phyloP scores from a whole-genome alignment of 1,139 yeast species.

The Diutina siamensis region DNA sequence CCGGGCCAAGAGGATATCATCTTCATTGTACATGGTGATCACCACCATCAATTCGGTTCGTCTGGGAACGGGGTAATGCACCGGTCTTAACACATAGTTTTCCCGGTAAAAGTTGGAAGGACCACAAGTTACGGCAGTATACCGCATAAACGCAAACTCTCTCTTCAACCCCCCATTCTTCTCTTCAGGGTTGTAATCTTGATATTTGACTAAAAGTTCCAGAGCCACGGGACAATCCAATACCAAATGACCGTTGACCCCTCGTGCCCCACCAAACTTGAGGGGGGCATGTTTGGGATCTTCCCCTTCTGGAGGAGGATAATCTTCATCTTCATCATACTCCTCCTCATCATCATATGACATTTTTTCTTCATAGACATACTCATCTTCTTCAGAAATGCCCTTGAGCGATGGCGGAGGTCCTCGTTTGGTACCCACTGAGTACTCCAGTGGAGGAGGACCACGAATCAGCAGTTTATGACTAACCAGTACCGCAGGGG shows the following conservation, averaged over 20 bases:
- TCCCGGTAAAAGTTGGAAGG: slow-evolving; percentile 48
- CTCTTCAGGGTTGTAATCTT: not conserved
- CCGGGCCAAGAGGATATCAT: slow-evolving; percentile 58
- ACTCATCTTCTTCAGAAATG: not conserved
- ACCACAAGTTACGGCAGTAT: slow-evolving; percentile 74
- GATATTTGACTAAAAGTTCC: slow-evolving; percentile 1
- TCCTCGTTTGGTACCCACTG: not conserved
- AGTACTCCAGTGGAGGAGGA: slow-evolving; percentile 4
- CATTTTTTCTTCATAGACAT: not conserved
- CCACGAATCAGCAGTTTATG: not conserved
- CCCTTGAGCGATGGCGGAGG: not conserved
- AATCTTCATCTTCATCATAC: not conserved
- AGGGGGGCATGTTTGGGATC: not conserved
- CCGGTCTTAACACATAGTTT: slow-evolving; percentile 57
- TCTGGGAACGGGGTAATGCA: slow-evolving; percentile 53
- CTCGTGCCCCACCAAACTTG: not conserved
- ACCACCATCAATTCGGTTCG: slow-evolving; percentile 65
- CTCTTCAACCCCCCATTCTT: not conserved
- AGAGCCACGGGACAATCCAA: slow-evolving; percentile 6
- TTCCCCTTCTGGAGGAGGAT: not conserved
- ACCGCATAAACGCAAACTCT: slow-evolving; percentile 22
- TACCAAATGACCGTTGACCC: slow-evolving; percentile 5
- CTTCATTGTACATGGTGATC: slow-evolving; percentile 74
- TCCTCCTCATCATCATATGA: not conserved
- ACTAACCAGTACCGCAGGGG: slow-evolving; percentile 8